Percentiles rank a stretch among this genome's conserved stretches.
These are phyloP conservation scores for Sanghuangporus sanghuang DNA, from an alignment of 1,284 basidiomycete species.

Conservation along the genomic window DNA sequence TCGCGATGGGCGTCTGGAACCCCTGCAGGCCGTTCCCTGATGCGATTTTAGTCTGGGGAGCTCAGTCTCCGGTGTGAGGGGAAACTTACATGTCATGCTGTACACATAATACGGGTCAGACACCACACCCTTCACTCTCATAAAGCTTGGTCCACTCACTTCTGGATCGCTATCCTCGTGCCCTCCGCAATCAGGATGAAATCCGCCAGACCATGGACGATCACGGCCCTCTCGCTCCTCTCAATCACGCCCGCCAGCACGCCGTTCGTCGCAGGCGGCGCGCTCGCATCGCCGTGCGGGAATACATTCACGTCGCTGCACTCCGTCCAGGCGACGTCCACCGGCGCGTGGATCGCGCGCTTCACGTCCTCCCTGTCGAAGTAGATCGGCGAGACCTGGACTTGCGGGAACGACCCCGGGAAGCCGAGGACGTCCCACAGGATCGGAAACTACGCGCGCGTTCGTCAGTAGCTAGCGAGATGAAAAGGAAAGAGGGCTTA, in stretches of 20 bases:
- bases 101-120: neutral
- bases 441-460: constrained; percentile 38
- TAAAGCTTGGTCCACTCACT: constrained; percentile 19
- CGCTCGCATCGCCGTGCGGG: constrained; percentile 48
- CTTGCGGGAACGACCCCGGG: constrained; percentile 61
- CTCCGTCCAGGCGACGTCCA: constrained; percentile 54
- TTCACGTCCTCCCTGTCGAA: constrained; percentile 71
- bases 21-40: constrained; percentile 64
- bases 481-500: neutral
- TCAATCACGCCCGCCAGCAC: constrained; percentile 73
- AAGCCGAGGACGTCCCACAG: constrained; percentile 76
- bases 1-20: constrained; percentile 60
- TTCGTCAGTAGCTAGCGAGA: neutral
- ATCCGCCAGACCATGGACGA: constrained; percentile 69
- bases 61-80: no score
- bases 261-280: constrained; percentile 49
- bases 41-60: neutral
- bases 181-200: constrained; percentile 70
- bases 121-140: neutral
- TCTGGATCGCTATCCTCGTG: constrained; percentile 29
- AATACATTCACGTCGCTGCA: constrained; percentile 62
- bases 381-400: constrained; percentile 44
- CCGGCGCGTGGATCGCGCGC: constrained; percentile 65
- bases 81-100: constrained; percentile 64
- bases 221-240: constrained; percentile 63